Evolutionary conservation across 495 filamentous ascomycete species (phyloP).

Genomic region (Parachaetomium inaequale): DNA sequence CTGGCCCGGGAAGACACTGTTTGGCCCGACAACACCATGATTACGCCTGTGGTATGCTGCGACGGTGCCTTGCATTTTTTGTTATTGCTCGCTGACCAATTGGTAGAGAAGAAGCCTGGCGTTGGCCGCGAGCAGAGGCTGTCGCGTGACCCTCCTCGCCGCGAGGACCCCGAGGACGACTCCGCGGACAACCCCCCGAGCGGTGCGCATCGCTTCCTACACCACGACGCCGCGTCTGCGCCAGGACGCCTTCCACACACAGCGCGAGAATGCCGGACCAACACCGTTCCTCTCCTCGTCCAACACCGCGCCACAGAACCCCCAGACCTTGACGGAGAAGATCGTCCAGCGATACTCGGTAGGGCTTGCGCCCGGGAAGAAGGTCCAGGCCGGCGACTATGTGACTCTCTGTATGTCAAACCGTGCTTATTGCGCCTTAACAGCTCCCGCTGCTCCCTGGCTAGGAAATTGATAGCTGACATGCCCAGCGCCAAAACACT

Average conservation of each 20-base stretch:
- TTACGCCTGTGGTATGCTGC: slow-evolving; percentile 26
- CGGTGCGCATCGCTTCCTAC: slow-evolving; percentile 21
- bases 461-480: slow-evolving; percentile 46
- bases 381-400: slow-evolving; percentile 74
- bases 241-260: slow-evolving; percentile 31
- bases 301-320: slow-evolving; percentile 21
- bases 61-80: background rate
- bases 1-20: background rate
- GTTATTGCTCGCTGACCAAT: background rate
- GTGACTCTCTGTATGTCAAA: slow-evolving; percentile 36
- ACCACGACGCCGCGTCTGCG: slow-evolving; percentile 27
- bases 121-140: slow-evolving; percentile 25
- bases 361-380: slow-evolving; percentile 67
- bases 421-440: background rate
- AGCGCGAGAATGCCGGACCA: slow-evolving; percentile 24
- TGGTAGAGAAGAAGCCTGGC: slow-evolving; percentile 32
- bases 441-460: background rate
- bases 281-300: slow-evolving; percentile 2
- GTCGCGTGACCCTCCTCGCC: slow-evolving; percentile 20
- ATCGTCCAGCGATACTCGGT: slow-evolving; percentile 78
- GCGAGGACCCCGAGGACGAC: slow-evolving; percentile 12
- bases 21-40: slow-evolving; percentile 22
- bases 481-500: slow-evolving; percentile 54
- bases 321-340: slow-evolving; percentile 89
- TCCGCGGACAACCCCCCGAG: background rate